phyloP scores from a whole-genome alignment of 768 basidiomycete genomes.

The Erythrobasidium yunnanense region DNA sequence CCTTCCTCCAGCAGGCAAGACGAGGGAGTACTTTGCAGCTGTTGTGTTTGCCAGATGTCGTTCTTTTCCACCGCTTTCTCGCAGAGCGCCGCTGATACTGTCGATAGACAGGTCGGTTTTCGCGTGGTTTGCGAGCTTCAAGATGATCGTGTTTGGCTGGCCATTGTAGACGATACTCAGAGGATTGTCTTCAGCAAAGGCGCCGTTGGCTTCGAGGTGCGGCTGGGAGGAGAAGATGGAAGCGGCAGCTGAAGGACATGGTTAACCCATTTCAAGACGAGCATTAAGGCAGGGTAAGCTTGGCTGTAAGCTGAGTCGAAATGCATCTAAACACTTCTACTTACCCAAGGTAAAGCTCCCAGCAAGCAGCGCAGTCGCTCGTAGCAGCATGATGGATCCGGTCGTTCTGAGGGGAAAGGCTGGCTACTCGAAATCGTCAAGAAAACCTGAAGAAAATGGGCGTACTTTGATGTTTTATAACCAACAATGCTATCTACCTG shows the following conservation, averaged over 20 bases:
- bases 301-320: too few relatives aligned
- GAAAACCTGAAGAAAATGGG: too few relatives aligned
- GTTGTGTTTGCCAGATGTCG: slow-evolving; percentile 25
- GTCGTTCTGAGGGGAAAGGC: too few relatives aligned
- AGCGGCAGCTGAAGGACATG: slow-evolving; percentile 8
- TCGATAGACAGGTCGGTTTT: slow-evolving; percentile 8
- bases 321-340: too few relatives aligned
- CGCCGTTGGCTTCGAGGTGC: slow-evolving; percentile 11
- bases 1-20: not conserved
- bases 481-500: too few relatives aligned
- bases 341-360: too few relatives aligned
- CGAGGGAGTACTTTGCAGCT: slow-evolving; percentile 23
- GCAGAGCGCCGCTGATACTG: slow-evolving; percentile 12
- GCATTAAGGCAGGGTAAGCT: not conserved
- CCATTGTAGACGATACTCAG: slow-evolving; percentile 22
- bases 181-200: slow-evolving; percentile 20
- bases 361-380: too few relatives aligned
- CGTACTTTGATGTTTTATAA: too few relatives aligned
- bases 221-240: slow-evolving; percentile 13
- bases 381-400: too few relatives aligned
- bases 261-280: too few relatives aligned
- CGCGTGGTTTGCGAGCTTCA: slow-evolving; percentile 14
- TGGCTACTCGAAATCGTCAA: too few relatives aligned
- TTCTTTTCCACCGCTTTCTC: slow-evolving; percentile 22
- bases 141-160: slow-evolving; percentile 14